Evolutionary conservation across 768 basidiomycete species (phyloP).

Genomic region (Piloderma croceum): DNA sequence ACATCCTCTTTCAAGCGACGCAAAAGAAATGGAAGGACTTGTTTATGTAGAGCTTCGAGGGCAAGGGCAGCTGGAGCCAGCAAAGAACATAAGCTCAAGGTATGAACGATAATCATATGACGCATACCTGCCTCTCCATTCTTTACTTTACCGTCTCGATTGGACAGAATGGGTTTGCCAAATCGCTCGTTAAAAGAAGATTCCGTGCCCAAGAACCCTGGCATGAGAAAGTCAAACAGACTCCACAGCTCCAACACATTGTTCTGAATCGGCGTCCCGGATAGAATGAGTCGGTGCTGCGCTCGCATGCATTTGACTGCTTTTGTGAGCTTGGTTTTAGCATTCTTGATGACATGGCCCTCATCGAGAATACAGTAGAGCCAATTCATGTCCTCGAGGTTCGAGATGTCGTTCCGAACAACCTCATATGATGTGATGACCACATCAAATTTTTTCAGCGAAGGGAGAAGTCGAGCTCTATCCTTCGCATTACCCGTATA

Average conservation of each 20-base stretch:
- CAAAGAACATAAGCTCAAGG: slow-evolving; percentile 1
- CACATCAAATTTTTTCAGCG: slow-evolving; percentile 72
- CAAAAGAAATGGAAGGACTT: slow-evolving; percentile 96
- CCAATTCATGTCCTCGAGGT: slow-evolving; percentile 73
- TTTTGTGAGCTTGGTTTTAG: slow-evolving; percentile 95
- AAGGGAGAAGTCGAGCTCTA: slow-evolving; percentile 60
- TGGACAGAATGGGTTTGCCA: slow-evolving; percentile 91
- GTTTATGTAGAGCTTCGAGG: slow-evolving; percentile 94
- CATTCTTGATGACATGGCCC: slow-evolving; percentile 98
- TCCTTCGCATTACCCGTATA: slow-evolving; percentile 88
- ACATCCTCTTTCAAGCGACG: slow-evolving; percentile 98
- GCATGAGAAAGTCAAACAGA: slow-evolving; percentile 98
- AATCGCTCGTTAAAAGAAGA: slow-evolving; percentile 92
- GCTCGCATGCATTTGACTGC: slow-evolving; percentile 89
- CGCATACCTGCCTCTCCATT: slow-evolving; percentile 86
- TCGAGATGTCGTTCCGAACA: slow-evolving; percentile 86
- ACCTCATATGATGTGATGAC: slow-evolving; percentile 98
- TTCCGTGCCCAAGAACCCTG: slow-evolving; percentile 97
- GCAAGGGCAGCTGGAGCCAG: slow-evolving; percentile 72
- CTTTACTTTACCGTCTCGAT: slow-evolving; percentile 92
- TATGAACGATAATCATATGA: background rate
- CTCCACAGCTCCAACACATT: slow-evolving; percentile 98
- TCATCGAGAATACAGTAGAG: slow-evolving; percentile 97
- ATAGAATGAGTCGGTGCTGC: slow-evolving; percentile 89
- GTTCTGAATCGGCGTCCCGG: slow-evolving; percentile 98